Conservation (phyloP, 2,329 filamentous ascomycete species). For the Paradendryphiella salina region DNA sequence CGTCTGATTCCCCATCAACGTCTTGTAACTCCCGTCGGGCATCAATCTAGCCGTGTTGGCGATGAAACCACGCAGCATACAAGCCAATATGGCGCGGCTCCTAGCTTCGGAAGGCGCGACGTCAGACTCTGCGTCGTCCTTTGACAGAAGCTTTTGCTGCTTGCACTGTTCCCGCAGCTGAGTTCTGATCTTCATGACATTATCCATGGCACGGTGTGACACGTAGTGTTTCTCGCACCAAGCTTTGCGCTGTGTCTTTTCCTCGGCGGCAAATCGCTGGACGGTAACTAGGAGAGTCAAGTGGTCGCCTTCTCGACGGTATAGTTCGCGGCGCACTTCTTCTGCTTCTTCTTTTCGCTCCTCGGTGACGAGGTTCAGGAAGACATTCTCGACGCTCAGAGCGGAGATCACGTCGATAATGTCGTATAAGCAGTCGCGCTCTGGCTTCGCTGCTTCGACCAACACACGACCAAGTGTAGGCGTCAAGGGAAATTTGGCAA, state of each 20-base stretch:
- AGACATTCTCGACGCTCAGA: slow-evolving; percentile 67
- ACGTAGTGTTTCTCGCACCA: slow-evolving; percentile 65
- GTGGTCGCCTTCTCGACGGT: slow-evolving; percentile 65
- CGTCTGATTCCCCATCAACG: slow-evolving; percentile 62
- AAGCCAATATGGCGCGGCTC: slow-evolving; percentile 58
- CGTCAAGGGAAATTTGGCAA: slow-evolving; percentile 81
- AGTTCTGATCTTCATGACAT: slow-evolving; percentile 67
- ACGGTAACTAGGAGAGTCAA: slow-evolving; percentile 65
- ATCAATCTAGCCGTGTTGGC: slow-evolving; percentile 63
- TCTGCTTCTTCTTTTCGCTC: slow-evolving; percentile 63
- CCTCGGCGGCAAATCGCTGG: slow-evolving; percentile 61
- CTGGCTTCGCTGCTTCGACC: slow-evolving; percentile 72
- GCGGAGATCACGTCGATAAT: slow-evolving; percentile 80
- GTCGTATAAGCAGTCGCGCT: slow-evolving; percentile 74
- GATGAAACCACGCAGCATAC: slow-evolving; percentile 62
- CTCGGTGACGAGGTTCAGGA: slow-evolving; percentile 62
- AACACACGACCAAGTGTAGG: slow-evolving; percentile 81
- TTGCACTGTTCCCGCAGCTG: slow-evolving; percentile 62
- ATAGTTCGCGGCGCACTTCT: slow-evolving; percentile 59
- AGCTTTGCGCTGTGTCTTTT: slow-evolving; percentile 60
- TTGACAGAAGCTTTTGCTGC: slow-evolving; percentile 49
- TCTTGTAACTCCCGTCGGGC: slow-evolving; percentile 65
- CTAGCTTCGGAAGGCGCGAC: slow-evolving; percentile 47
- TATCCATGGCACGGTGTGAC: slow-evolving; percentile 66
- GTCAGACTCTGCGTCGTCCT: slow-evolving; percentile 18